phyloP scores from a whole-genome alignment of 2,329 filamentous ascomycete species.

The Apiospora marii region DNA sequence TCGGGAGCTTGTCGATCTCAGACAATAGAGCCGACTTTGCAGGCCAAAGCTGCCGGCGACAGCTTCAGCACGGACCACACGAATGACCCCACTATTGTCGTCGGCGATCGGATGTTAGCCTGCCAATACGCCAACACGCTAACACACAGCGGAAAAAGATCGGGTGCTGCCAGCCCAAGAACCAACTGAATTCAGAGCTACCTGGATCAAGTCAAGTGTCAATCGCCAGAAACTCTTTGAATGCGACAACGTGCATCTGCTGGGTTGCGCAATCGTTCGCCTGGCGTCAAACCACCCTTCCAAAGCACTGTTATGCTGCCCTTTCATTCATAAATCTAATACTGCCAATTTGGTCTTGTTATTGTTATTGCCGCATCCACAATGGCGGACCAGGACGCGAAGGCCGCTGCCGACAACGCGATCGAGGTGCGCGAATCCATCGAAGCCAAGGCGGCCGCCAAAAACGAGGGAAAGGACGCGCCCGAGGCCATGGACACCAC shows the following conservation, averaged over 20 bases:
- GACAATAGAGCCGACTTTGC: no score
- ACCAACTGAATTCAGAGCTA: constrained; percentile 15
- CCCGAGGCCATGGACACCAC: constrained; percentile 22
- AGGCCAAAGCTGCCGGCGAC: not conserved
- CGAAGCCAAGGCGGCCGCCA: constrained; percentile 51
- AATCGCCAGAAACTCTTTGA: not conserved
- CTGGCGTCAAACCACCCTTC: not conserved
- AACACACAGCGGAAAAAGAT: constrained; percentile 9
- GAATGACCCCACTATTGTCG: not conserved
- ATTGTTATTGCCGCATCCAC: constrained; percentile 17
- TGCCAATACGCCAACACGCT: not conserved
- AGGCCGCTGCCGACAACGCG: constrained; percentile 48
- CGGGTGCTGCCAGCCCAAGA: not conserved
- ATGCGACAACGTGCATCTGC: not conserved
- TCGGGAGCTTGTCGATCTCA: not conserved
- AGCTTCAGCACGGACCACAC: not conserved
- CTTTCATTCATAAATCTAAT: not conserved
- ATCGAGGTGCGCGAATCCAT: constrained; percentile 60
- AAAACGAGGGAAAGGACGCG: constrained; percentile 39
- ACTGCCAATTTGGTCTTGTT: constrained; percentile 3
- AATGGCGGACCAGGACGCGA: constrained; percentile 42
- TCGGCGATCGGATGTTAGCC: not conserved
- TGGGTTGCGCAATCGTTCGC: constrained; percentile 1
- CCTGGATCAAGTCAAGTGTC: not conserved
- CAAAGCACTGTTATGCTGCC: constrained; percentile 1